These are phyloP conservation scores for Trebouxiophyceae sp. DNA, from an alignment of 163 green algal genomes.

Conservation along the genomic window DNA sequence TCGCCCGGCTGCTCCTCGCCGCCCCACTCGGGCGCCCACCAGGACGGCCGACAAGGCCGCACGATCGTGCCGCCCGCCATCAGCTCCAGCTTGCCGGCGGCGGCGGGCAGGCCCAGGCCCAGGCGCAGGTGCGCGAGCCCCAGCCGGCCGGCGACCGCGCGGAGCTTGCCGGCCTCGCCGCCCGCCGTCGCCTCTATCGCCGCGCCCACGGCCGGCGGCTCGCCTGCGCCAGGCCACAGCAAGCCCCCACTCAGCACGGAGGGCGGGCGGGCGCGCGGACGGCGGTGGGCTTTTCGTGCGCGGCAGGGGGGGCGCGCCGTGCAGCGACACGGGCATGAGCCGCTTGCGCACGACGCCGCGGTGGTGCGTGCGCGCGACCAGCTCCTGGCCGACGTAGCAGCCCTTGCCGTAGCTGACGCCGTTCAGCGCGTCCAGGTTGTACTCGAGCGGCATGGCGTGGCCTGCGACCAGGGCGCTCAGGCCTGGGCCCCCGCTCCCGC, in stretches of 20 bases:
- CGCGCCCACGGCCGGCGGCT: background rate
- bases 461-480: constrained; percentile 23
- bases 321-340: constrained; percentile 59
- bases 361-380: constrained; percentile 78
- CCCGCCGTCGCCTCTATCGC: background rate
- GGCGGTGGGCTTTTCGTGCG: too few relatives aligned
- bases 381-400: constrained; percentile 98
- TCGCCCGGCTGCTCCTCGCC: constrained; percentile 20
- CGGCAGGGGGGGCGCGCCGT: too few relatives aligned
- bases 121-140: constrained; percentile 42
- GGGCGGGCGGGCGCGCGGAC: too few relatives aligned
- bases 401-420: constrained; percentile 93
- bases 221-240: background rate
- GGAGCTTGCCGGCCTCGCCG: constrained; percentile 15
- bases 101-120: constrained; percentile 19
- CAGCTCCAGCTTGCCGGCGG: constrained; percentile 4
- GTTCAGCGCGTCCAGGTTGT: constrained; percentile 85
- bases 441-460: constrained; percentile 81
- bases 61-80: constrained; percentile 13
- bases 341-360: constrained; percentile 74
- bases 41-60: constrained; percentile 36
- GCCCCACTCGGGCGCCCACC: constrained; percentile 66
- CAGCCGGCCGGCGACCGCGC: constrained; percentile 5
- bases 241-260: constrained; percentile 5
- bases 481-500: too few relatives aligned